Base-by-base conservation (phyloP, 73 alveolate genomes). In the Urostyla sp. region DNA sequence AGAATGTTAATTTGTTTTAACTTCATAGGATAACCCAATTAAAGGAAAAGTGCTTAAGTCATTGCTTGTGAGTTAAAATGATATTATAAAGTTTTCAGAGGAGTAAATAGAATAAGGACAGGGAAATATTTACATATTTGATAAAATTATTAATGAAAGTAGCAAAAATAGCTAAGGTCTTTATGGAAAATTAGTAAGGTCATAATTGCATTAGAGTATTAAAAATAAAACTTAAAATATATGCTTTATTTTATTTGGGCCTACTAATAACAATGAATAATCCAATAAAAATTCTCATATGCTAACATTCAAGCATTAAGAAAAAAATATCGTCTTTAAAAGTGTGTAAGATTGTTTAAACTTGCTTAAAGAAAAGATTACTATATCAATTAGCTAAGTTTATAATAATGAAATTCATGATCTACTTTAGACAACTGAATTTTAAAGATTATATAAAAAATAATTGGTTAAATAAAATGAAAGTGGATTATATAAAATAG, bases 251-350 rank as follows among this genome's bases (percentile, higher is more conserved):
- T 8, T 63, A 32, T 63, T 63, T 38, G 79, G 79, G n/a, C 79
- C 79, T 4, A 63, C 79, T n/a, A 60, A 63, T 37, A 27, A 8
- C 5, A 37, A 13, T 38, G 79, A 63, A 38, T 43, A 37, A 21
- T 20, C 16, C 2, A 43, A 57, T 2, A 63, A 63, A 32, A 8
- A 43, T 5, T 63, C 79, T 0, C 31, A 63, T 27, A 16, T 63
- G 7, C 27, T 63, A 20, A 23, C 79, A 37, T 43, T 60, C 0
- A 63, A 63, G 44, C 44, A 60, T 10, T 5, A 21, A 20, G 44
- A 63, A 24, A 63, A 60, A 24, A 63, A 63, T 63, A 38, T 63
- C 21, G 79, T 60, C 8, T 34, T 63, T 28, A 63, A 63, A 63
- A 1, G 51, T 6, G 79, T 63, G 5, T 63, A 0, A 24, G 79